phyloP scores from a whole-genome alignment of 495 filamentous ascomycete species.

The Penicillium samsonianum region DNA sequence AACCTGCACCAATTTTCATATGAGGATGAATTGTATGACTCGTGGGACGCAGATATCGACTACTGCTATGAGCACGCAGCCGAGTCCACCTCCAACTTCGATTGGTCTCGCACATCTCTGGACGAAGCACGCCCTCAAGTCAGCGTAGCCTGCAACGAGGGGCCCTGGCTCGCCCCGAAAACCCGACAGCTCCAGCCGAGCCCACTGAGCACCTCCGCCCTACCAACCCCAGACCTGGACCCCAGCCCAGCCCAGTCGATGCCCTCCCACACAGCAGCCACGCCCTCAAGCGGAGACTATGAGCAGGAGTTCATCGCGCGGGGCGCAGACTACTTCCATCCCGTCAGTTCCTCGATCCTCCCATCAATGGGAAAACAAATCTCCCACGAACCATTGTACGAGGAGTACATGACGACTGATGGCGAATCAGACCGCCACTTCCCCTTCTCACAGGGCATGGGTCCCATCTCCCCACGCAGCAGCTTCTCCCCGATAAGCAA shows the following conservation, averaged over 20 bases:
- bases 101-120: slow-evolving; percentile 66
- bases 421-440: slow-evolving; percentile 49
- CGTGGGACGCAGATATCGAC: slow-evolving; percentile 94
- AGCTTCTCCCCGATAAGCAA: slow-evolving; percentile 60
- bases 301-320: slow-evolving; percentile 30
- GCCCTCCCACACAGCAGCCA: slow-evolving; percentile 35
- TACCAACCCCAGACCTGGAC: slow-evolving; percentile 44
- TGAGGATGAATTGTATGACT: slow-evolving; percentile 51
- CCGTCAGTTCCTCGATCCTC: slow-evolving; percentile 35
- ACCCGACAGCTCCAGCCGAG: slow-evolving; percentile 27
- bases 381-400: slow-evolving; percentile 48
- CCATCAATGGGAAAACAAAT: slow-evolving; percentile 38
- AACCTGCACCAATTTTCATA: slow-evolving; percentile 27
- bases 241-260: slow-evolving; percentile 41
- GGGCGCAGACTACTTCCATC: slow-evolving; percentile 40
- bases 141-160: slow-evolving; percentile 22
- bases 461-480: slow-evolving; percentile 48
- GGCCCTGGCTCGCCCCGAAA: slow-evolving; percentile 17
- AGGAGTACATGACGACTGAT: slow-evolving; percentile 50
- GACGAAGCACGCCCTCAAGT: slow-evolving; percentile 31
- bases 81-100: slow-evolving; percentile 87
- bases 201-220: slow-evolving; percentile 33
- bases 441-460: slow-evolving; percentile 40
- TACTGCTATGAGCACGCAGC: slow-evolving; percentile 91
- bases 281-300: slow-evolving; percentile 40